Conservation (phyloP, 345 rosid species). For the Moringa oleifera region DNA sequence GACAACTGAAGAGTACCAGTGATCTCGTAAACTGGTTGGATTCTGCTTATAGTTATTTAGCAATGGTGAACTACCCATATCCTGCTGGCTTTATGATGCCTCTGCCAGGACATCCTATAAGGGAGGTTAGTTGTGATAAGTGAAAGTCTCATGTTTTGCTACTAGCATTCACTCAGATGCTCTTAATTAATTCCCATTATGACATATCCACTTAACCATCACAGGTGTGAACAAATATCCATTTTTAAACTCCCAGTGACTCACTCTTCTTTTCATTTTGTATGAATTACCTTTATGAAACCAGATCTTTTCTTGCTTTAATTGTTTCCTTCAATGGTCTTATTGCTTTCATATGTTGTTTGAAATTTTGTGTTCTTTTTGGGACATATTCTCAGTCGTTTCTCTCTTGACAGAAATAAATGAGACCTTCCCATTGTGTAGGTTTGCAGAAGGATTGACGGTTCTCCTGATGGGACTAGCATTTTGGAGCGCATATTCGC, state of each 20-base stretch:
- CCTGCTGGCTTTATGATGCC: conserved; percentile 87
- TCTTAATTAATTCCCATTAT: neutral
- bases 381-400: too few species aligned
- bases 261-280: neutral
- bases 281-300: too few species aligned
- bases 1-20: conserved; percentile 51
- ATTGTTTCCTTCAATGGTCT: too few species aligned
- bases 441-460: conserved; percentile 82
- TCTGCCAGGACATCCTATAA: conserved; percentile 88
- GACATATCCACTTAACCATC: neutral
- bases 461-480: conserved; percentile 43
- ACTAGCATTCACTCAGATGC: neutral
- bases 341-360: neutral
- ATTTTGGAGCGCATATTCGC: conserved; percentile 64
- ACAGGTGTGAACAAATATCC: neutral
- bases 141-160: neutral
- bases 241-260: neutral
- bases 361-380: neutral
- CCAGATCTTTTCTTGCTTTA: too few species aligned
- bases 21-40: conserved; percentile 77
- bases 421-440: conserved; percentile 12
- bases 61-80: conserved; percentile 91
- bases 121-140: conserved; percentile 53
- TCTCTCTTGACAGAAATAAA: too few species aligned
- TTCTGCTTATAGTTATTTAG: conserved; percentile 85